Evolutionary conservation across 768 basidiomycete species (phyloP), one percentile per base, ranked within the genome.

Genomic region (Leccinum disarticulatum): DNA sequence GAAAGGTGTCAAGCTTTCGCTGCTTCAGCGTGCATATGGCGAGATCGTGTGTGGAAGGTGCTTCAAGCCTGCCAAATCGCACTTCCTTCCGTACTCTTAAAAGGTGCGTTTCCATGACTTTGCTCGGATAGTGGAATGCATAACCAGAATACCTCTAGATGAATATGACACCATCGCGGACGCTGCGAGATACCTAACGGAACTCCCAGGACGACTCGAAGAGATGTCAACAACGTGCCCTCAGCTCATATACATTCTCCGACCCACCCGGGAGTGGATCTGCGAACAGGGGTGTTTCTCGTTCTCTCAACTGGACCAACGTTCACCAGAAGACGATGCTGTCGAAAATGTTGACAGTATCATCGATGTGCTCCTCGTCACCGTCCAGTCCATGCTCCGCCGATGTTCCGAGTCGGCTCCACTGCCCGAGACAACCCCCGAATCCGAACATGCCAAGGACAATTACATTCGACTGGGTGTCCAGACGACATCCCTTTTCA

Each of bases 351-450:
- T 75, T 1, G 79, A 83, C 55, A 33, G 63, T 3, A 67, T 90
- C 56, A 82, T 95, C 64, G 83, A 88, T 63, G 69, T 78, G 1
- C 75, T 93, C 51, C 80, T 96, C 22, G 71, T 91, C 31, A 79
- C 78, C 33, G 80, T 88, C 22, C 93, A 95, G 66, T 74, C 79
- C 22, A 66, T 92, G 65, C 74, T 86, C 14, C 68, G 76, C 10
- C 74, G 67, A 55, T 79, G 77, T 61, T 69, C 78, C 3, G 70
- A 72, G 43, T n/a, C 58, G 30, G 17, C 47, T 19, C 38, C 46
- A 0, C 52, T 17, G 14, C 38, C 61, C 3, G 54, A 60, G 22
- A 36, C 51, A 14, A 54, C 49, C 58, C 62, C 19, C 59, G 72
- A 35, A 64, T 72, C 36, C 70, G 76, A 53, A 73, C 70, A 65